A percentile compares a stretch with the other conserved stretches of the same genome.
Evolutionary conservation across 352 stramenopile genomes (phyloP).

Genomic region (Globisporangium yorkense): DNA sequence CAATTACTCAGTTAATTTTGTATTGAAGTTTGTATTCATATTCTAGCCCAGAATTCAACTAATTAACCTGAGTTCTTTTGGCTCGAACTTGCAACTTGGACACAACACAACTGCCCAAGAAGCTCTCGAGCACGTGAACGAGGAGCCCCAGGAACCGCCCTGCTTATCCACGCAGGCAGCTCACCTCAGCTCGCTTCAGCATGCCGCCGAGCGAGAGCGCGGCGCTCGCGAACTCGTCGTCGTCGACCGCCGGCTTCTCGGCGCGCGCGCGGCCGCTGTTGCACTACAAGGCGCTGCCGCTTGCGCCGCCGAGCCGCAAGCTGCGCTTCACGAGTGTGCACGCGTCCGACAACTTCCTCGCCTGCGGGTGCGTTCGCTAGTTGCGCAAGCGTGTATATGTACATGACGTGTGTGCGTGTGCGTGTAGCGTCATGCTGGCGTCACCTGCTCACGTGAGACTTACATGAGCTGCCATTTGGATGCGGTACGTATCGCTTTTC

Average conservation of each 20-base stretch:
- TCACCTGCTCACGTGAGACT: too few relatives aligned
- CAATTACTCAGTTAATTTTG: too few relatives aligned
- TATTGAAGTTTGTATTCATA: too few relatives aligned
- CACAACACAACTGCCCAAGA: background rate
- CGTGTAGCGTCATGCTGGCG: background rate
- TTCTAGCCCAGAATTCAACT: too few relatives aligned
- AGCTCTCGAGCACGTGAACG: background rate
- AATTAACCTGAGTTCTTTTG: too few relatives aligned
- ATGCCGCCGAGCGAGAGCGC: constrained; percentile 10
- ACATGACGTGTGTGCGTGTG: background rate
- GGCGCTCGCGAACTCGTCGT: constrained; percentile 7
- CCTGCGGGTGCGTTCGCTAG: constrained; percentile 50
- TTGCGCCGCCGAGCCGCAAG: constrained; percentile 58
- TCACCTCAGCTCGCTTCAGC: too few relatives aligned
- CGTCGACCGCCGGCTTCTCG: background rate
- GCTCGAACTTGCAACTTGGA: too few relatives aligned
- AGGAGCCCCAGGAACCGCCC: too few relatives aligned
- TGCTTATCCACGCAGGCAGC: too few relatives aligned
- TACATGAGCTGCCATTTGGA: background rate
- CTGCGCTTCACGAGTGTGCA: constrained; percentile 77
- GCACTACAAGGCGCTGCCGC: constrained; percentile 63
- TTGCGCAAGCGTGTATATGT: too few relatives aligned
- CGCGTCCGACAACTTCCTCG: constrained; percentile 82
- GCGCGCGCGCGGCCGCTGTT: constrained; percentile 51
- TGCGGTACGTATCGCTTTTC: background rate